phyloP scores from a whole-genome alignment of 2,329 filamentous ascomycete species.

The Orbilia ellipsospora region DNA sequence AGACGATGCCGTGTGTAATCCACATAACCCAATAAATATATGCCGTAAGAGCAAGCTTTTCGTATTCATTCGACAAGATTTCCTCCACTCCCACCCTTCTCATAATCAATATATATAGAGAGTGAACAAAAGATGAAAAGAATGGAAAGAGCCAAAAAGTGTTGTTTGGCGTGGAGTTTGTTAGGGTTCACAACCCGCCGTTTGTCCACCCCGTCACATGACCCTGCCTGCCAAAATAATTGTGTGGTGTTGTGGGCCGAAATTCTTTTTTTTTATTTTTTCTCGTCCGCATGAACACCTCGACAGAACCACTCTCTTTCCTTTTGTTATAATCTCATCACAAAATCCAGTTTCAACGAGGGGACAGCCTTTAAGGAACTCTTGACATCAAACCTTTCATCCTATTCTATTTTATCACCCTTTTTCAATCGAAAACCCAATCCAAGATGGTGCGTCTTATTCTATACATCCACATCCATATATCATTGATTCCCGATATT shows the following conservation, averaged over 20 bases:
- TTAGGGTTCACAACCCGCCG: constrained; percentile 52
- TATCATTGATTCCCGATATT: neutral
- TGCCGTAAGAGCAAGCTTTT: no score
- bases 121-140: neutral
- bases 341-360: constrained; percentile 1
- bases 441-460: constrained; percentile 43
- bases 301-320: constrained; percentile 15
- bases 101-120: neutral
- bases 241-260: constrained; percentile 22
- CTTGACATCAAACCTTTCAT: constrained; percentile 48
- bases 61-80: no score
- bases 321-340: constrained; percentile 1
- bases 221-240: constrained; percentile 18
- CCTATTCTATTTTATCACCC: constrained; percentile 4
- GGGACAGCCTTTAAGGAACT: constrained; percentile 56
- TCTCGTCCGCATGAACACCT: constrained; percentile 39
- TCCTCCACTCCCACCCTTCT: neutral
- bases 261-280: constrained; percentile 38
- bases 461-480: neutral
- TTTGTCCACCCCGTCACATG: neutral
- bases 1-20: no score
- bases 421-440: constrained; percentile 8
- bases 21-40: no score
- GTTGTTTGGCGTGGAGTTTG: constrained; percentile 5
- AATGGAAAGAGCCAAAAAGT: neutral